Evolutionary conservation across 257 asterid genomes (phyloP).

Genomic region (Ballota nigra): DNA sequence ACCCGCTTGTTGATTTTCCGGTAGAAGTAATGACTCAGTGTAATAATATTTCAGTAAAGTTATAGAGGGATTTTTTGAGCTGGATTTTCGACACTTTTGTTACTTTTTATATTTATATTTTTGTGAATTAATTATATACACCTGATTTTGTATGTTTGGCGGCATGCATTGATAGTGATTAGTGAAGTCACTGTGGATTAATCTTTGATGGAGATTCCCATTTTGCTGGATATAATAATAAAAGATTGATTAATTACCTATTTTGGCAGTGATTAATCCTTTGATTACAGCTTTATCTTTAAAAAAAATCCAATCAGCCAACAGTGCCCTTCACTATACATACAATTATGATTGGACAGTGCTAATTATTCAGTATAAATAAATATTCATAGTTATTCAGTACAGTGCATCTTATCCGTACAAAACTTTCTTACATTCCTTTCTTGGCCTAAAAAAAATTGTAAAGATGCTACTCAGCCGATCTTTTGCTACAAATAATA

Average conservation of each 20-base stretch:
- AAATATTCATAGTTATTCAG: too few species aligned
- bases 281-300: not conserved
- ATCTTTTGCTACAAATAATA: not conserved
- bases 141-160: conserved; percentile 9
- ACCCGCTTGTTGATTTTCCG: conserved; percentile 30
- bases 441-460: too few species aligned
- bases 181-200: conserved; percentile 2
- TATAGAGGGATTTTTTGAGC: not conserved
- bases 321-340: too few species aligned
- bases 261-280: not conserved
- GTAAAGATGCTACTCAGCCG: not conserved
- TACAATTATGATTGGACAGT: too few species aligned
- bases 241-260: not conserved
- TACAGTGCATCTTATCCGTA: too few species aligned
- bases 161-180: conserved; percentile 25
- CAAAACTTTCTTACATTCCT: too few species aligned
- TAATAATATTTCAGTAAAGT: not conserved
- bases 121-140: not conserved
- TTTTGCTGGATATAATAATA: not conserved
- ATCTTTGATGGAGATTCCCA: conserved; percentile 1
- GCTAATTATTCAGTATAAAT: too few species aligned
- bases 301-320: not conserved
- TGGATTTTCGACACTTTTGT: not conserved
- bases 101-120: not conserved
- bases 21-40: conserved; percentile 7